These are phyloP conservation scores for Eleusine coracana DNA, from an alignment of 176 grass and related monocot genomes.

Conservation along the genomic window DNA sequence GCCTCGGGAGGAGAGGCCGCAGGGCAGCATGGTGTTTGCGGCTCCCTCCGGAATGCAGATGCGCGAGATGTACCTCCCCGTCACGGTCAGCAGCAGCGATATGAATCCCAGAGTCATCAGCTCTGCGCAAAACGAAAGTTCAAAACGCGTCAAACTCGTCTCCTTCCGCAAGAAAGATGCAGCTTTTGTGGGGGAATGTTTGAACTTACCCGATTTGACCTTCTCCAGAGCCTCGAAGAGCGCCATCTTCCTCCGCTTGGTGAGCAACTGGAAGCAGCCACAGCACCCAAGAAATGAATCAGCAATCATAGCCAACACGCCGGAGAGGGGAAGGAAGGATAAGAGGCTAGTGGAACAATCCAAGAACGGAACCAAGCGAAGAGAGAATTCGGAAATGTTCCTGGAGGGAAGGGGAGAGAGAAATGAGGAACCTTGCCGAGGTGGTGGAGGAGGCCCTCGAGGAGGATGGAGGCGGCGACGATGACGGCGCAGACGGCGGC, in stretches of 20 bases:
- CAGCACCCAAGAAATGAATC: slow-evolving; percentile 14
- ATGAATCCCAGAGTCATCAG: slow-evolving; percentile 98
- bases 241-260: slow-evolving; percentile 63
- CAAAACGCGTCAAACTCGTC: slow-evolving; percentile 26
- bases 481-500: slow-evolving; percentile 69
- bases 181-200: background rate
- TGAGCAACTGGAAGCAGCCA: slow-evolving; percentile 57
- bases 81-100: slow-evolving; percentile 79
- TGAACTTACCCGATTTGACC: slow-evolving; percentile 68
- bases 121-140: slow-evolving; percentile 52
- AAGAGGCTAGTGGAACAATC: background rate
- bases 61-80: slow-evolving; percentile 54
- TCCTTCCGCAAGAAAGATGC: background rate
- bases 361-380: background rate
- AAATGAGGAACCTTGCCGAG: slow-evolving; percentile 41
- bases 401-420: background rate
- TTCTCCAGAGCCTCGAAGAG: slow-evolving; percentile 78
- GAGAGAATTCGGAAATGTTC: background rate
- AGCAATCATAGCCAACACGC: background rate
- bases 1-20: slow-evolving; percentile 13
- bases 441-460: slow-evolving; percentile 76
- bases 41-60: slow-evolving; percentile 79
- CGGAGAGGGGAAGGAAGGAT: background rate
- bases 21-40: slow-evolving; percentile 84
- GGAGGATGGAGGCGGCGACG: slow-evolving; percentile 69